Conservation (phyloP, 768 basidiomycete species). For the Lenzites betulinus region DNA sequence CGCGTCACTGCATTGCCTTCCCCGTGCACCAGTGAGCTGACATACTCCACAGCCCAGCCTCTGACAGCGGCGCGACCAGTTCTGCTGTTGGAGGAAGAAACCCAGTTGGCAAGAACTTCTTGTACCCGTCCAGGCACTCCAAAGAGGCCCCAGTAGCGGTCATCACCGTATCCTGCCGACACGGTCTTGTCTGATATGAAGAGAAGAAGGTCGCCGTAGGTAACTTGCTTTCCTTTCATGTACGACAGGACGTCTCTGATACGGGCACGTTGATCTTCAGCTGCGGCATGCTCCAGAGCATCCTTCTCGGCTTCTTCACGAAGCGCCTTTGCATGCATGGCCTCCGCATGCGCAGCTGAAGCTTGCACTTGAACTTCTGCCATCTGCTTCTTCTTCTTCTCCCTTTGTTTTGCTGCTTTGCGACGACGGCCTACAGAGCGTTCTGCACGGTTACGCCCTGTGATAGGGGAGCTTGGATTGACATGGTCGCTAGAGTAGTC, state of each 20-base stretch:
- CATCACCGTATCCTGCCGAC: conserved; percentile 11
- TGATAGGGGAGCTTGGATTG: not conserved
- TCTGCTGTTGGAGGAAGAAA: conserved; percentile 15
- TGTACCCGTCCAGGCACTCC: not conserved
- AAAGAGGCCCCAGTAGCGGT: conserved; percentile 33
- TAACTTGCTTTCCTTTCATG: not conserved
- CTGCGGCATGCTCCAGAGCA: not conserved
- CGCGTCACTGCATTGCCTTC: conserved; percentile 16
- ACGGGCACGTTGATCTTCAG: not conserved
- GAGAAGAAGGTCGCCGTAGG: not conserved
- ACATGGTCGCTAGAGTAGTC: not conserved
- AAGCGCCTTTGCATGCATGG: not conserved
- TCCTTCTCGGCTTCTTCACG: not conserved
- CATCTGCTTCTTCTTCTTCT: not conserved
- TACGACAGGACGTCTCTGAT: not conserved
- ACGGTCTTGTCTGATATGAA: conserved; percentile 22
- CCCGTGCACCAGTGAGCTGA: conserved; percentile 9
- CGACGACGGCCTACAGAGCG: not conserved
- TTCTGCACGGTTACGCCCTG: not conserved
- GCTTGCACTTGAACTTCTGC: not conserved
- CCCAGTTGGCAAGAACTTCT: conserved; percentile 33
- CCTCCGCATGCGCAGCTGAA: not conserved
- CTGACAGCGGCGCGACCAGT: conserved; percentile 20
- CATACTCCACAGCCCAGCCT: conserved; percentile 31
- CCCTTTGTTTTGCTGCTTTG: not conserved